phyloP scores from a whole-genome alignment of 23 red algal genomes.

The Gracilariopsis chorda region DNA sequence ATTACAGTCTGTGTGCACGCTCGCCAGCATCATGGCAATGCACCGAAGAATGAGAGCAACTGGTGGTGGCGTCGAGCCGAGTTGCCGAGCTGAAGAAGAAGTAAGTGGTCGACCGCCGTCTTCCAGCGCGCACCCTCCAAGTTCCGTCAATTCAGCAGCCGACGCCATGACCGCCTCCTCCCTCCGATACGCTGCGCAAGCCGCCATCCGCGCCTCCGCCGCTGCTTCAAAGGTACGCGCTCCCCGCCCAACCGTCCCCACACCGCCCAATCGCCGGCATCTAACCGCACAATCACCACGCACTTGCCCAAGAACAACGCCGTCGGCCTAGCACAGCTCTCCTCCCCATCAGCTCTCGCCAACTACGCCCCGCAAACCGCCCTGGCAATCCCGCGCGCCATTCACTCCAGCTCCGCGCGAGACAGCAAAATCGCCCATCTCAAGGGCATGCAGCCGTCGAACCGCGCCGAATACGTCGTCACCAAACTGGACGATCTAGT shows the following conservation, averaged over 20 bases:
- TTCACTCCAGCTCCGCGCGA: slow-evolving; percentile 68
- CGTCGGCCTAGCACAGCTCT: slow-evolving; percentile 11
- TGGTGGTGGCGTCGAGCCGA: too few species aligned
- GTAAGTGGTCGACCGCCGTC: too few species aligned
- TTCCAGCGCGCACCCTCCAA: too few species aligned
- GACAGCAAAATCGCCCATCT: slow-evolving; percentile 51
- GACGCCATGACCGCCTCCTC: neutral
- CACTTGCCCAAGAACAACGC: neutral
- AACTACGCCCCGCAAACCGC: neutral
- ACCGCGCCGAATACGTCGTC: slow-evolving; percentile 73
- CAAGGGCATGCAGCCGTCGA: slow-evolving; percentile 70
- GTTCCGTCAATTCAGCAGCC: too few species aligned
- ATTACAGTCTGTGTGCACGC: too few species aligned
- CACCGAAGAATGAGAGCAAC: too few species aligned
- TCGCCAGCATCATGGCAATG: too few species aligned
- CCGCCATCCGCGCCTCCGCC: neutral
- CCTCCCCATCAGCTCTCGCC: neutral
- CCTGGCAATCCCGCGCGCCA: slow-evolving; percentile 22
- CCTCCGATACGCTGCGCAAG: neutral
- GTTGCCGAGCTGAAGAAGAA: too few species aligned
- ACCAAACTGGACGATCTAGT: slow-evolving; percentile 75
- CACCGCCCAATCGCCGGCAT: neutral
- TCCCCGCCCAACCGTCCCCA: too few species aligned
- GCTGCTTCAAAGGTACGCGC: neutral
- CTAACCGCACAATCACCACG: neutral